These are phyloP conservation scores for Evernia prunastri DNA, from an alignment of 495 filamentous ascomycete species.

Conservation along the genomic window DNA sequence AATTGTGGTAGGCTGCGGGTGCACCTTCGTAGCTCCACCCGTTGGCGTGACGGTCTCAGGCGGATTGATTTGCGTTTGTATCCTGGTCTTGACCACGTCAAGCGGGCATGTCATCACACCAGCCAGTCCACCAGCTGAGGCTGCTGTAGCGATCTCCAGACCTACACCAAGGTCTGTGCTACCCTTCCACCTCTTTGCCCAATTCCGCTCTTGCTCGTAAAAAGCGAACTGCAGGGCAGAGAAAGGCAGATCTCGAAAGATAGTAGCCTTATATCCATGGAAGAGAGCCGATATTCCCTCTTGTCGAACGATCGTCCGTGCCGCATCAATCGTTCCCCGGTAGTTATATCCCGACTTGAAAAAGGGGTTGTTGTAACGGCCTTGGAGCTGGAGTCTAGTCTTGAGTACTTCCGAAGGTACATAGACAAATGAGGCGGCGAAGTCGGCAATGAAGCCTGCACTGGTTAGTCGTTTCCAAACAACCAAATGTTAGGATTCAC, in stretches of 20 bases:
- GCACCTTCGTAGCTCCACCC: constrained; percentile 22
- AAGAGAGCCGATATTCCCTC: constrained; percentile 85
- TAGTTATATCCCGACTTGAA: constrained; percentile 96
- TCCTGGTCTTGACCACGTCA: constrained; percentile 93
- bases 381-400: constrained; percentile 89
- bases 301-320: constrained; percentile 69
- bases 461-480: constrained; percentile 16
- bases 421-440: constrained; percentile 86
- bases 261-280: constrained; percentile 87
- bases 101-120: constrained; percentile 92
- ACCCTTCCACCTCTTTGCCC: constrained; percentile 68
- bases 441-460: constrained; percentile 79
- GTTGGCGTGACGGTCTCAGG: constrained; percentile 16
- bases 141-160: constrained; percentile 82
- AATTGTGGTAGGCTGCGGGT: constrained; percentile 2
- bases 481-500: constrained; percentile 19
- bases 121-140: constrained; percentile 87
- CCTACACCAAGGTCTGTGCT: constrained; percentile 74
- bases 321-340: constrained; percentile 67
- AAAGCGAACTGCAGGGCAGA: constrained; percentile 96
- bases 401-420: constrained; percentile 96
- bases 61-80: constrained; percentile 87
- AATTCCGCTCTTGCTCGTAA: constrained; percentile 84
- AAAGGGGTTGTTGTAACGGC: constrained; percentile 87
- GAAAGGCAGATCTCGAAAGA: constrained; percentile 92